A percentile compares a stretch with the other conserved stretches of the same genome.
Conservation (phyloP, 768 basidiomycete genomes). For the Mycena rebaudengoi region DNA sequence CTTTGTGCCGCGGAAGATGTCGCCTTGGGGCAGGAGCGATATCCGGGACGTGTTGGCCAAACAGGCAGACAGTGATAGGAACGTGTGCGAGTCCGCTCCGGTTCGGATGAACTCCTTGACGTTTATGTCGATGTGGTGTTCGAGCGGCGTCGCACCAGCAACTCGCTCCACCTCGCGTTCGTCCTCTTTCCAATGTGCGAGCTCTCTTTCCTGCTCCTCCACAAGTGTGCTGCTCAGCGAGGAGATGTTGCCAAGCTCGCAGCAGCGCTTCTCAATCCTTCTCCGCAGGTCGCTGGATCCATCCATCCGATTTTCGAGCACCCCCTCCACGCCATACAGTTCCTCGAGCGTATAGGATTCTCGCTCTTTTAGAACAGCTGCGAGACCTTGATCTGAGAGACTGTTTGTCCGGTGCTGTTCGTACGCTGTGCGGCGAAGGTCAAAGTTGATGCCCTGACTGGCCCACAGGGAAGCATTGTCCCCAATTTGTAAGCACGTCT, state of each 20-base stretch:
- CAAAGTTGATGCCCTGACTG: constrained; percentile 46
- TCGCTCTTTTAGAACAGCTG: too few species aligned
- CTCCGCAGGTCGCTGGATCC: constrained; percentile 16
- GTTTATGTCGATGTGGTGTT: too few species aligned
- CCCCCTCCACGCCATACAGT: too few species aligned
- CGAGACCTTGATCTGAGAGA: too few species aligned
- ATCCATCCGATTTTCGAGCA: too few species aligned
- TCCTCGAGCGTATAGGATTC: too few species aligned
- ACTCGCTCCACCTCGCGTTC: constrained; percentile 41
- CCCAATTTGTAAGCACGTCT: constrained; percentile 54
- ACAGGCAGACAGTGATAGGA: constrained; percentile 2
- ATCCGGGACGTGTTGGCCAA: constrained; percentile 11
- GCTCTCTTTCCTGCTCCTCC: constrained; percentile 62
- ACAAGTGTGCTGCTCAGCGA: constrained; percentile 39
- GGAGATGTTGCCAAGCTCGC: constrained; percentile 35
- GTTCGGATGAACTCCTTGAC: too few species aligned
- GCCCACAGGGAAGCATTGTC: constrained; percentile 51
- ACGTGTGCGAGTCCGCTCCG: too few species aligned
- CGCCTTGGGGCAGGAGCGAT: background rate
- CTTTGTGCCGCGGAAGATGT: background rate
- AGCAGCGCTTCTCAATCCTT: constrained; percentile 37
- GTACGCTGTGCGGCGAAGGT: too few species aligned
- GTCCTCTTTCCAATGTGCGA: constrained; percentile 51
- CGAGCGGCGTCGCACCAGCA: too few species aligned
- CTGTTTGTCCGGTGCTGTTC: too few species aligned